Conservation (phyloP, 192 early-diverging fungal genomes). For the Entomortierella lignicola region DNA sequence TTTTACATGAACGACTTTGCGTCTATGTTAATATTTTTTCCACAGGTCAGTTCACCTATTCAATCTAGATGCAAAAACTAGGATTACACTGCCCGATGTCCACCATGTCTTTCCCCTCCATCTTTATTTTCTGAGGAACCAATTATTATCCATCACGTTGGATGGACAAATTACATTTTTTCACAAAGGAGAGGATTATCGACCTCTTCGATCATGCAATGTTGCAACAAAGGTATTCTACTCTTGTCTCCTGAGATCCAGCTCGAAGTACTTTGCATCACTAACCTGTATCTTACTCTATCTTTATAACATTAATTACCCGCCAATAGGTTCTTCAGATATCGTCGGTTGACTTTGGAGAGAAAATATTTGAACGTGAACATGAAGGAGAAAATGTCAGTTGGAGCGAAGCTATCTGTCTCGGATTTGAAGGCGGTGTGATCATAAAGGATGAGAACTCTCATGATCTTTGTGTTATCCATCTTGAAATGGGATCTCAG, state of each 20-base stretch:
- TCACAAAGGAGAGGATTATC: conserved; percentile 10
- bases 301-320: no score
- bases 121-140: conserved; percentile 10
- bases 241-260: no score
- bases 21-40: no score
- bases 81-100: conserved; percentile 8
- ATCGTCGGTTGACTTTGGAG: conserved; percentile 17
- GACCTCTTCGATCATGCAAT: conserved; percentile 9
- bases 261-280: no score
- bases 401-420: conserved; percentile 30
- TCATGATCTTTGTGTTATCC: background rate
- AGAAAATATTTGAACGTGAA: background rate
- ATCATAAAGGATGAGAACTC: conserved; percentile 38
- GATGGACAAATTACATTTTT: conserved; percentile 35
- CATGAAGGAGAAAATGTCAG: background rate
- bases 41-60: conserved; percentile 18
- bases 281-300: no score
- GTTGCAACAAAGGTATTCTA: conserved; percentile 31
- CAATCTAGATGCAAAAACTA: background rate
- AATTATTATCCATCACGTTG: conserved; percentile 20
- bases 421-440: conserved; percentile 27
- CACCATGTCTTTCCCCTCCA: conserved; percentile 33
- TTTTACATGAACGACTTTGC: no score
- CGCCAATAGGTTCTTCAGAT: conserved; percentile 23
- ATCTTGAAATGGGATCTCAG: conserved; percentile 11